Percentiles rank a stretch among this genome's conserved stretches.
phyloP scores from a whole-genome alignment of 1,284 basidiomycete genomes.

The Trametes versicolor region DNA sequence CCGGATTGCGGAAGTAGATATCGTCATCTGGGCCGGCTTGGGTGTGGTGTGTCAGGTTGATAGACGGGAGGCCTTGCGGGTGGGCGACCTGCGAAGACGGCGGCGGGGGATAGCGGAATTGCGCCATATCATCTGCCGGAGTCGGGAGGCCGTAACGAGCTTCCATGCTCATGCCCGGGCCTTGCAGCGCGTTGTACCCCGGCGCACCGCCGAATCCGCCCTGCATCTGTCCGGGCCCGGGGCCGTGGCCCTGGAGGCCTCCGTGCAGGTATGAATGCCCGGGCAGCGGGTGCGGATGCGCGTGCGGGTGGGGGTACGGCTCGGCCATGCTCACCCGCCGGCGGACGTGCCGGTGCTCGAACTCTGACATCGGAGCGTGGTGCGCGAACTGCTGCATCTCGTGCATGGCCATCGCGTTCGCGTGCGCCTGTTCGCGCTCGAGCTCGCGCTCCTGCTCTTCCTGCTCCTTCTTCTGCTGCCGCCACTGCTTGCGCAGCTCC shows the following conservation, averaged over 20 bases:
- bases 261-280: constrained; percentile 31
- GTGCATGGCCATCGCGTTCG: constrained; percentile 27
- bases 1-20: constrained; percentile 29
- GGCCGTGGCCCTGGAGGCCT: constrained; percentile 25
- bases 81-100: constrained; percentile 23
- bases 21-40: constrained; percentile 21
- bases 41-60: constrained; percentile 28
- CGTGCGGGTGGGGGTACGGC: constrained; percentile 36
- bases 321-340: constrained; percentile 33
- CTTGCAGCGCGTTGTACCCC: constrained; percentile 28
- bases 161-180: constrained; percentile 30
- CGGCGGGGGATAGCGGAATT: constrained; percentile 23
- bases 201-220: constrained; percentile 26
- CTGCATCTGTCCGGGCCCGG: constrained; percentile 18
- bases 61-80: constrained; percentile 25
- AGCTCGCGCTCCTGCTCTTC: constrained; percentile 43
- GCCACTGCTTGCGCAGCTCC: constrained; percentile 95
- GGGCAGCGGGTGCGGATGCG: constrained; percentile 27
- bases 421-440: constrained; percentile 33
- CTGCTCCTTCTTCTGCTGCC: constrained; percentile 88
- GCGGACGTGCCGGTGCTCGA: constrained; percentile 32
- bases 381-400: constrained; percentile 30
- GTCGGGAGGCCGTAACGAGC: constrained; percentile 33
- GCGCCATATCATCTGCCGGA: constrained; percentile 32
- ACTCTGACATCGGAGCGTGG: constrained; percentile 28